These are phyloP conservation scores for Adansonia madagascariensis DNA, from an alignment of 441 rosid genomes.

Conservation along the genomic window DNA sequence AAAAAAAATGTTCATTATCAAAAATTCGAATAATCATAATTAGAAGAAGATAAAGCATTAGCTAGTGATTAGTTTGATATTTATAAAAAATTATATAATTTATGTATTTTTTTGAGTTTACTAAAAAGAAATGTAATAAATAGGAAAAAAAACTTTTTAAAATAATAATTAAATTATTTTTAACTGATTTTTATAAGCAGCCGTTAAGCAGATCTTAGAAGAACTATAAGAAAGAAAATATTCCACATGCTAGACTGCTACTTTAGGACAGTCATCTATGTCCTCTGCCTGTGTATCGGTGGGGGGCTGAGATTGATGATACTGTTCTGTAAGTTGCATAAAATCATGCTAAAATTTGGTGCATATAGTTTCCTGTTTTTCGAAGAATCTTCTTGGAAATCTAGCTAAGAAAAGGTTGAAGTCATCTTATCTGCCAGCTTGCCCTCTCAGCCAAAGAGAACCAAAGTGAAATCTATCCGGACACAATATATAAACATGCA, in stretches of 20 bases:
- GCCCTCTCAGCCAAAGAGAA: not conserved
- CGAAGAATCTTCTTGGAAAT: not conserved
- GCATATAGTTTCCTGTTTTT: not conserved
- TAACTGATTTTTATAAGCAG: too few species aligned
- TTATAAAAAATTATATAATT: too few species aligned
- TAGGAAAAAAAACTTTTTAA: too few species aligned
- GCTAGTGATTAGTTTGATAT: too few species aligned
- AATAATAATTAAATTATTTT: too few species aligned
- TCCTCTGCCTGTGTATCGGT: not conserved
- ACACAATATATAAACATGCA: not conserved
- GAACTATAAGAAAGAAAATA: not conserved
- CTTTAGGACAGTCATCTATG: not conserved
- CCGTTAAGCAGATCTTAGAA: not conserved
- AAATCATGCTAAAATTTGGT: not conserved
- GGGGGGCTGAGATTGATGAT: not conserved
- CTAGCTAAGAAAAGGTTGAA: slow-evolving; percentile 3
- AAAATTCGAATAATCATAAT: too few species aligned
- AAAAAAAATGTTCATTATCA: too few species aligned
- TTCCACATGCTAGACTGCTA: not conserved
- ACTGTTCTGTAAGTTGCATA: not conserved
- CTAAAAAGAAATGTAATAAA: too few species aligned
- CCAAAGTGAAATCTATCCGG: not conserved
- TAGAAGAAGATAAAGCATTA: too few species aligned
- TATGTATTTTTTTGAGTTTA: too few species aligned
- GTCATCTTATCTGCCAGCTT: not conserved